Evolutionary conservation across 202 grass and related monocot species (phyloP).

Genomic region (Carex arenaria): DNA sequence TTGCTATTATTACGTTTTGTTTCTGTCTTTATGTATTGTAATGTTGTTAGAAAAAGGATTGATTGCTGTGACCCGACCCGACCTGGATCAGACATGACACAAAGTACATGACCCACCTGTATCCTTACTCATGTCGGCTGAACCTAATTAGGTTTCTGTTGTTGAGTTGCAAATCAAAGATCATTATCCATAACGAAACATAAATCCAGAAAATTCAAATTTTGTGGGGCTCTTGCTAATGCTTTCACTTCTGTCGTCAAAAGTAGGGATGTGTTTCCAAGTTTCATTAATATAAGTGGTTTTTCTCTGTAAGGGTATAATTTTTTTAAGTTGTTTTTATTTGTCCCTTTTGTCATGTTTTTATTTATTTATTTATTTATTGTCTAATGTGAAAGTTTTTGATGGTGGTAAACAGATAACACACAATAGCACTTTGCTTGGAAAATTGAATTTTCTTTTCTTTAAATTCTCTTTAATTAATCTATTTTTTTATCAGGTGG

Average conservation of each 20-base stretch:
- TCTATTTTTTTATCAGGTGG: neutral
- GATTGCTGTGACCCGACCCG: neutral
- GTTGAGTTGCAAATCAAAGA: neutral
- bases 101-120: slow-evolving; percentile 9
- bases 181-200: slow-evolving; percentile 11
- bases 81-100: slow-evolving; percentile 1
- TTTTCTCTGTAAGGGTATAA: neutral
- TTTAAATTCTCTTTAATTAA: too few relatives aligned
- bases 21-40: neutral
- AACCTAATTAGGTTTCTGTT: slow-evolving; percentile 9
- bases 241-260: slow-evolving; percentile 4
- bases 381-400: neutral
- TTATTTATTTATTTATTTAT: neutral
- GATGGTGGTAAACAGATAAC: neutral
- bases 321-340: neutral
- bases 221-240: neutral
- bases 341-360: neutral
- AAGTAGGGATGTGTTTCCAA: neutral
- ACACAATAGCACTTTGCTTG: neutral
- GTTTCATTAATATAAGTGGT: neutral
- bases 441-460: neutral
- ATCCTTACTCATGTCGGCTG: slow-evolving; percentile 10
- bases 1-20: neutral
- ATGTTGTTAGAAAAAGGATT: neutral
- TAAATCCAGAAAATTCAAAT: neutral